Evolutionary conservation across 371 early-diverging fungal genomes (phyloP), one percentile per base, ranked within the genome.

Genomic region (Parasitella parasitica): DNA sequence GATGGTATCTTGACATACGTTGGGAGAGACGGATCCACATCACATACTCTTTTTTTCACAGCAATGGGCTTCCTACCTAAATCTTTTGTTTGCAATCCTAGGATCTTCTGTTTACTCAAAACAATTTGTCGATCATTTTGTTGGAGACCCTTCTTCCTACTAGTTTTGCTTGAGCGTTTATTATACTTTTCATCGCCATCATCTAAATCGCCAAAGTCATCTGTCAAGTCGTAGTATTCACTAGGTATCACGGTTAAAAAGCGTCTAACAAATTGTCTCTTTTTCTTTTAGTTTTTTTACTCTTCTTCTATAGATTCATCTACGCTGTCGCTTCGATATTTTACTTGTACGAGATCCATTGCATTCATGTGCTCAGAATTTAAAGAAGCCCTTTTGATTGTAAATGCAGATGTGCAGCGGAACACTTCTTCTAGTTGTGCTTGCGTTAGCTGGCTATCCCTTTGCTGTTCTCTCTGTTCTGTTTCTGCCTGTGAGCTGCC

Each of bases 371-470:
- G 77, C 24, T 75, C 66, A 39, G 85, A 83, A 55, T 82, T 77
- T 38, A 86, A 79, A 61, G 83, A 82, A 9, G 89, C 91, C 11
- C 89, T 86, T 57, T 87, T 84, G 26, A 95, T 91, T 0, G 94
- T 95, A 71, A 96, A 95, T 12, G 88, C 88, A 16, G 92, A 91
- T 8, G 96, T 96, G 16, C 92, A 87, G 61, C 86, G 85, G 59
- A 96, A 96, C 30, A 96, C 87, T 71, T 96, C 94, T 64, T 94
- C 91, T 8, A 94, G 75, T 59, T 93, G 93, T 64, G 89, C 91
- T 66, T 88, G 84, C 5, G 95, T 87, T 46, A 95, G 72, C 4
- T 78, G 80, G 46, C 12, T 22, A 24, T 57, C 24, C 12, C 32
- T 66, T 7, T 9, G 8, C 2, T 1, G 15, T 4, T 11, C 57